Conservation (phyloP, 2,329 filamentous ascomycete species). For the Pyrenochaeta sp. region DNA sequence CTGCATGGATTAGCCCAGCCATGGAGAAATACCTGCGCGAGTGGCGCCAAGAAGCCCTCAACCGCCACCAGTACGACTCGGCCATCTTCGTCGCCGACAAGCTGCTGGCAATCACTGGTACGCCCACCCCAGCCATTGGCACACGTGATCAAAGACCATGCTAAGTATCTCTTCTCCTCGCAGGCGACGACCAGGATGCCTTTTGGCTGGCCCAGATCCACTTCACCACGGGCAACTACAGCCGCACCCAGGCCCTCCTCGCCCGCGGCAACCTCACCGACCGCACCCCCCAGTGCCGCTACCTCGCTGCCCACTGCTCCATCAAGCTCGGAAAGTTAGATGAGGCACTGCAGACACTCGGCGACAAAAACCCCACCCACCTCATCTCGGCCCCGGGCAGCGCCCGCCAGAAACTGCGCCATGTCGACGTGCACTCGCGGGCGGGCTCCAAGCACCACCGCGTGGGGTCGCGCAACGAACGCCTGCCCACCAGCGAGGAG, state of each 20-base stretch:
- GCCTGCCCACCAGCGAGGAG: slow-evolving; percentile 66
- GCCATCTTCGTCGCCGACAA: slow-evolving; percentile 98
- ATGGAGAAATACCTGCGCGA: slow-evolving; percentile 95
- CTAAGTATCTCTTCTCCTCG: too few species aligned
- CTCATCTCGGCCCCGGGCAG: slow-evolving; percentile 74
- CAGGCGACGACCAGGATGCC: slow-evolving; percentile 91
- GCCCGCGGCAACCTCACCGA: slow-evolving; percentile 81
- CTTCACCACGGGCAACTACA: slow-evolving; percentile 94
- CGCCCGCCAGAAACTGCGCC: slow-evolving; percentile 74
- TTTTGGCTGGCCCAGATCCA: slow-evolving; percentile 99
- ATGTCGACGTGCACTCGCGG: slow-evolving; percentile 62
- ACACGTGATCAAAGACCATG: too few species aligned
- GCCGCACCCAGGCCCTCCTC: slow-evolving; percentile 85
- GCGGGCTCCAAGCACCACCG: slow-evolving; percentile 57
- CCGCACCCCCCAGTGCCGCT: slow-evolving; percentile 85
- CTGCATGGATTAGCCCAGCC: slow-evolving; percentile 13
- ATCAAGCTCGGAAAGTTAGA: slow-evolving; percentile 92
- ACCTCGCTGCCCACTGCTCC: slow-evolving; percentile 91
- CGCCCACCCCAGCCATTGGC: too few species aligned
- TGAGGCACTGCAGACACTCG: slow-evolving; percentile 84
- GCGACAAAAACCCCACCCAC: slow-evolving; percentile 92
- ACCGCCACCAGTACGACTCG: slow-evolving; percentile 95
- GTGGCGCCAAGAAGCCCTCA: slow-evolving; percentile 94
- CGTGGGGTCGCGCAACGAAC: slow-evolving; percentile 56
- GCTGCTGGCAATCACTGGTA: slow-evolving; percentile 90